Base-by-base conservation (phyloP, 305 asterid species). In the Fraxinus ornus region DNA sequence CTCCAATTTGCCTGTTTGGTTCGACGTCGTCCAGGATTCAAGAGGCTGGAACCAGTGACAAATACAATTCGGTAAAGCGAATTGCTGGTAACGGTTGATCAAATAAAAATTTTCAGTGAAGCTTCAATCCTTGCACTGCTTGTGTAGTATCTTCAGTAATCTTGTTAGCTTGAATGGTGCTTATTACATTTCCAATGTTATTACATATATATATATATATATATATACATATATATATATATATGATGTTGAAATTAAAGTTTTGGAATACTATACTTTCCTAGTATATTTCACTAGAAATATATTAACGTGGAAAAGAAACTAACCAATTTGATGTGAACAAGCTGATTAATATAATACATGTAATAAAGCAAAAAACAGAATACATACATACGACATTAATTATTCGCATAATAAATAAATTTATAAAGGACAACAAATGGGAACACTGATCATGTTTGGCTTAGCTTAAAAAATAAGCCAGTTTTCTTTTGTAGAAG, bases 151-250 rank as follows among this genome's bases (percentile, higher is more conserved):
- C 92, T 81, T 87, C 92, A 30, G 88, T 19, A 62, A 84, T 33
- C 83, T 79, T 87, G 86, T 84, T 87, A 19, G 88, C 88, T 72
- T 86, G 90, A 81, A 89, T 78, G 13, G 89, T 85, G 66, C 70
- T 79, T 44, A 89, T 75, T 3, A 83, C 83, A 79, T 82, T 81
- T 1, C 86, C 86, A 35, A 89, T 44, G 76, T 86, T 89, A 17
- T 71, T n/a, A n/a, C n/a, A n/a, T n/a, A n/a, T n/a, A n/a, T n/a
- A n/a, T n/a, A n/a, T n/a, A n/a, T n/a, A n/a, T n/a, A n/a, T n/a
- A n/a, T n/a, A n/a, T n/a, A n/a, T n/a, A n/a, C n/a, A n/a, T n/a
- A n/a, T n/a, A n/a, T n/a, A n/a, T n/a, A 26, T 26, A 26, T 12
- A 13, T 3, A 13, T 47, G 19, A 47, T 12, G 57, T 47, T 13